Evolutionary conservation across 2,329 filamentous ascomycete species (phyloP), one percentile per base, ranked within the genome.

Genomic region (Tolypocladium tundrense): DNA sequence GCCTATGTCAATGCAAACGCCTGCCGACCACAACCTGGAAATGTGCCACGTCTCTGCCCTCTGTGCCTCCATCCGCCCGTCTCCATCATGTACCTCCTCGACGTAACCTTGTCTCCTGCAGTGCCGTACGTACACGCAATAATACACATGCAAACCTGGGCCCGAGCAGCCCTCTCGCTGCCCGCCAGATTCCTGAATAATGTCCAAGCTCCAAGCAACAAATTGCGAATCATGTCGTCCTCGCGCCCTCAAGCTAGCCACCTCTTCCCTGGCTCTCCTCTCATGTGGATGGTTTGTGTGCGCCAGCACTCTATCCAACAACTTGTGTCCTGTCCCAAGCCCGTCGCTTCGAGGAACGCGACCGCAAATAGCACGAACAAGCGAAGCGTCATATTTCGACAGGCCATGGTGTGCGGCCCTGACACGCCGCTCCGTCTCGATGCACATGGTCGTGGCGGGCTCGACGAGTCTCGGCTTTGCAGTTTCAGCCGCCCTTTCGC

Each of bases 401-500:
- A 33, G 31, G 14, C 24, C 7, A 13, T 31, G 27, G 14, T 50
- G 14, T 7, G 21, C 43, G 24, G 27, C 24, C 21, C 24, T 33
- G 45, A 19, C 24, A 10, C 27, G 45, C 45, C 45, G 4, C 21
- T 33, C 45, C 4, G 6, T 19, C 16, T 33, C 16, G 7, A 6
- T n/a, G 27, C 45, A n/a, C 7, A 11, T 33, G 27, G 27, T n/a
- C 27, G 16, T 27, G 4, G 27, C 45, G 11, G 43, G 6, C 43
- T 4, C 24, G 14, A 43, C n/a, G 19, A 31, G 7, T 50, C 21
- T 9, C 31, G 14, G 19, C 31, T 10, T 19, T 4, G 35, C 11
- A 11, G 24, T 31, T 50, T 80, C 75, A 87, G 54, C 84, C 84
- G 2, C 84, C 84, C 64, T 86, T 87, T 59, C 84, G 79, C 60